Evolutionary conservation across 129 eudicot genomes (phyloP).

Genomic region (Gnaphalium uliginosum): DNA sequence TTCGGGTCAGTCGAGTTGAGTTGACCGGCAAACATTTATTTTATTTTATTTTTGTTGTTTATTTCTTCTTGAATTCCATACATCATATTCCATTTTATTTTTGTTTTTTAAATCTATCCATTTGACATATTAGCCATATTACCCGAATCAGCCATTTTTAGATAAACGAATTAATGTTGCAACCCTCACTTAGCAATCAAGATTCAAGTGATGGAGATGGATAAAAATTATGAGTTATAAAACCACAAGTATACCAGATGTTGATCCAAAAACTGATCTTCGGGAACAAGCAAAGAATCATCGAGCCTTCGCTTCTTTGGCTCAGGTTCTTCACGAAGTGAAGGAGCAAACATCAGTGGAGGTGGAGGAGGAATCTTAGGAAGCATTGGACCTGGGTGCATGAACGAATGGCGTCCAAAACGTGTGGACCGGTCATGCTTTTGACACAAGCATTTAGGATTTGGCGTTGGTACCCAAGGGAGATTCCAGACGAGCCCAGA

Average conservation of each 20-base stretch:
- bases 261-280: constrained; percentile 85
- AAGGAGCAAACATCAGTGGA: constrained; percentile 84
- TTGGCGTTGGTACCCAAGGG: constrained; percentile 74
- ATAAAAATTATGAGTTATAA: background rate
- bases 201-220: too few relatives aligned
- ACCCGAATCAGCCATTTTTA: background rate
- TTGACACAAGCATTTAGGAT: constrained; percentile 22
- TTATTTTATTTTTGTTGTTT: background rate
- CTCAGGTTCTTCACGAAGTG: constrained; percentile 83
- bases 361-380: constrained; percentile 65
- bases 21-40: too few relatives aligned
- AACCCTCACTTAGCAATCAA: background rate
- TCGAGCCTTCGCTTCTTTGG: constrained; percentile 77
- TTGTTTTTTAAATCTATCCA: background rate
- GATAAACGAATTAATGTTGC: background rate
- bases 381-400: constrained; percentile 59
- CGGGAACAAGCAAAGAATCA: constrained; percentile 79
- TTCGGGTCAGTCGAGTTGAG: background rate
- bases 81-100: too few relatives aligned
- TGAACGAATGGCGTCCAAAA: constrained; percentile 52
- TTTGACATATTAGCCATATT: background rate
- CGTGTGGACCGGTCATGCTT: constrained; percentile 51
- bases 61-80: too few relatives aligned
- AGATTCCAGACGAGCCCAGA: constrained; percentile 67
- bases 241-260: constrained; percentile 53